Evolutionary conservation across 768 basidiomycete genomes (phyloP), one percentile per base, ranked within the genome.

Genomic region (Hebeloma cylindrosporum): DNA sequence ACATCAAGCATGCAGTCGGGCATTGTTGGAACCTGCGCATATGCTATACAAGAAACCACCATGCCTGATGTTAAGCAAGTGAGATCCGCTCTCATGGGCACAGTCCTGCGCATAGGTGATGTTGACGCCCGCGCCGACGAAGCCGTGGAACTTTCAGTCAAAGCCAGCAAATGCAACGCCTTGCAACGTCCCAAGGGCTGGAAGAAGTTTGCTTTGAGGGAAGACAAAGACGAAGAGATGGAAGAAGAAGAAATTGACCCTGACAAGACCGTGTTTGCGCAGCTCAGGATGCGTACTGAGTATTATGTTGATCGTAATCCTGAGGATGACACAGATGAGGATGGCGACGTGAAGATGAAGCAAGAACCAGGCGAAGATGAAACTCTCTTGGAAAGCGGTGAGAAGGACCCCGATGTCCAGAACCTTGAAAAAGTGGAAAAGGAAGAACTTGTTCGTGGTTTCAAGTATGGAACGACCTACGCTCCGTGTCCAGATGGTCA

Each of bases 391-490:
- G 53, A 65, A 45, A 21, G 57, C 8, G 59, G 59, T 11, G 45
- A 55, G 6, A 67, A 64, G 9, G 60, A 63, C 13, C 52, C 59
- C 17, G 48, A 66, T 29, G 57, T 63, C 17, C 60, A 66, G 7
- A 62, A 60, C 11, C 45, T 71, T 18, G 74, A 79, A 56, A 78
- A 75, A 48, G 78, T 89, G 5, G 83, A 88, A 60, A 86, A 85
- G 63, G 86, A 90, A 54, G 77, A 92, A 27, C 79, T 93, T 6
- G 72, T 90, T 17, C 69, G 74, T 52, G 92, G 90, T 2, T 94
- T 88, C 72, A 88, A 88, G 66, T 95, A 96, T 57, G 94, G 94
- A 14, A 77, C 90, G 2, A 86, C 88, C 1, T 93, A 91, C 63
- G 86, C 81, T 2, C 91, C 90, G 0, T 85, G 85, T 64, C 87